Percentiles rank a stretch among this genome's conserved stretches.
These are phyloP conservation scores for Schizochytrium sp. DNA, from an alignment of 108 stramenopile genomes.

Conservation along the genomic window DNA sequence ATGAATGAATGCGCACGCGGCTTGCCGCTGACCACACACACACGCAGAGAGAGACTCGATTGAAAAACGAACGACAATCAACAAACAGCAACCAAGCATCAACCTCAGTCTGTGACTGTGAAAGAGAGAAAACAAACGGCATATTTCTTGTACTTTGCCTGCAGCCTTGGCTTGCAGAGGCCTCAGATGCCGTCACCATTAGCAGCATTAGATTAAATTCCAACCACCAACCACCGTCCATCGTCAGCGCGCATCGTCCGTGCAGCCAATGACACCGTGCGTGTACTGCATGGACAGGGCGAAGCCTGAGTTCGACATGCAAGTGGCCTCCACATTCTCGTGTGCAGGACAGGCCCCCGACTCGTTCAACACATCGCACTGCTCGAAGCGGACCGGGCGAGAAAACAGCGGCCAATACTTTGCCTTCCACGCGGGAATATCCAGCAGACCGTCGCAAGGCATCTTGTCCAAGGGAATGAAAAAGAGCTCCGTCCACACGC, in stretches of 20 bases:
- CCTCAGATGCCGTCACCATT: no score
- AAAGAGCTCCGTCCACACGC: neutral
- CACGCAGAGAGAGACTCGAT: no score
- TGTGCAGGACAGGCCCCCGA: neutral
- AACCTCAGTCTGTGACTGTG: no score
- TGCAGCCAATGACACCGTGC: neutral
- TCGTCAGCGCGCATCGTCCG: neutral
- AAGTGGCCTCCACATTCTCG: neutral
- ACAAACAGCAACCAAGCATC: no score
- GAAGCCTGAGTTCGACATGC: neutral
- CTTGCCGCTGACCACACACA: no score
- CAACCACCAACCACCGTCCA: no score
- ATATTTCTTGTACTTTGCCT: no score
- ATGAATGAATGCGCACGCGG: no score
- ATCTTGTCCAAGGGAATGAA: neutral
- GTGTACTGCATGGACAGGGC: neutral
- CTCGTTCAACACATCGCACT: neutral
- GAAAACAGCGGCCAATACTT: neutral
- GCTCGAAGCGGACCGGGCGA: neutral
- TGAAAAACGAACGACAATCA: no score
- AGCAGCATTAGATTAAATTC: no score
- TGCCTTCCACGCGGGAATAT: neutral
- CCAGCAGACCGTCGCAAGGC: neutral
- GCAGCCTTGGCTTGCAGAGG: no score
- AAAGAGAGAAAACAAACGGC: no score